A percentile compares a stretch with the other conserved stretches of the same genome.
These are phyloP conservation scores for Solanum sejunctum DNA, from an alignment of 257 asterid genomes.

Conservation along the genomic window DNA sequence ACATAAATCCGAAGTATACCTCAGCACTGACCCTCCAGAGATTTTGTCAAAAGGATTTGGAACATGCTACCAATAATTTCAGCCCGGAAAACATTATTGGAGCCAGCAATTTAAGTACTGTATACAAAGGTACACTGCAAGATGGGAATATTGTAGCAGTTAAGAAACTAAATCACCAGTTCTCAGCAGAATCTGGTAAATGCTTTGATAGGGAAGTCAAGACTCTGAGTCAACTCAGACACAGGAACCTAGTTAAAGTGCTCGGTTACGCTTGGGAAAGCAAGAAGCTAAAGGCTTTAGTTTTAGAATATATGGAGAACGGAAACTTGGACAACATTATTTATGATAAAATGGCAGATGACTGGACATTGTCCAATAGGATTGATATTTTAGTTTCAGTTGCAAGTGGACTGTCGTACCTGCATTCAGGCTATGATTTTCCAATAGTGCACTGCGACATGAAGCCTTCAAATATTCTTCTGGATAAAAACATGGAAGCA, in stretches of 20 bases:
- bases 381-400: constrained; percentile 49
- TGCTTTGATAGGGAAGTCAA: constrained; percentile 64
- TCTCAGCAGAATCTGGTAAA: constrained; percentile 49
- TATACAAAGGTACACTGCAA: constrained; percentile 45
- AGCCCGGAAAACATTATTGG: constrained; percentile 51
- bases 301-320: constrained; percentile 69
- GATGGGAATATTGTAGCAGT: constrained; percentile 46
- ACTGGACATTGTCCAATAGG: constrained; percentile 29
- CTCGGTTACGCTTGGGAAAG: constrained; percentile 86
- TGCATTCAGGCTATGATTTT: constrained; percentile 66
- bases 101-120: constrained; percentile 60
- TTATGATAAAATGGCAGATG: constrained; percentile 11
- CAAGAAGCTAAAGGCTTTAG: constrained; percentile 44
- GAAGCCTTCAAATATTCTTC: constrained; percentile 81
- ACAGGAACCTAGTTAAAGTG: constrained; percentile 63
- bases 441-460: constrained; percentile 80
- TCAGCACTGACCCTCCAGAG: constrained; percentile 33
- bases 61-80: constrained; percentile 46
- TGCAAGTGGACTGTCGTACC: constrained; percentile 45
- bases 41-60: constrained; percentile 35
- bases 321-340: constrained; percentile 61
- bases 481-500: constrained; percentile 42
- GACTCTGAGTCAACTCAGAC: constrained; percentile 45
- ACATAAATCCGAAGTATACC: constrained; percentile 8
- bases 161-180: constrained; percentile 47